Percentiles rank a stretch among this genome's conserved stretches.
phyloP scores from a whole-genome alignment of 1,284 basidiomycete genomes.

The Pyrrhoderma lamaoense region DNA sequence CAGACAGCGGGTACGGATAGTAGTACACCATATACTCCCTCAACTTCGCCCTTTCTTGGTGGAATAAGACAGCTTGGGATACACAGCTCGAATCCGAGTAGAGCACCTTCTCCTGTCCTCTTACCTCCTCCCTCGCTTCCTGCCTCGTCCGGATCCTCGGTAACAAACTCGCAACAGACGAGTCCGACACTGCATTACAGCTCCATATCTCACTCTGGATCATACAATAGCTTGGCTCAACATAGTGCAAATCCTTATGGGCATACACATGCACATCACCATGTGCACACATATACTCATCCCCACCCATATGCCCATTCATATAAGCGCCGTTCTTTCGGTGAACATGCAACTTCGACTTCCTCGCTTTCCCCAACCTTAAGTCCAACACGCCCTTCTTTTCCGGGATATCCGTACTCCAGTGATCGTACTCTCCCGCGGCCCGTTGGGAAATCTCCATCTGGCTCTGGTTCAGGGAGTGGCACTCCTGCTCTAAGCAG shows the following conservation, averaged over 20 bases:
- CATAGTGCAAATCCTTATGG: constrained; percentile 11
- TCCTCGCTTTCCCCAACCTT: constrained; percentile 8
- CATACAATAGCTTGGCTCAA: no score
- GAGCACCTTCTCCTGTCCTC: constrained; percentile 60
- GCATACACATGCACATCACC: constrained; percentile 25
- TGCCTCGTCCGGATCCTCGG: constrained; percentile 14
- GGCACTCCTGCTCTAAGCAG: constrained; percentile 18
- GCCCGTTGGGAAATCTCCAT: constrained; percentile 10
- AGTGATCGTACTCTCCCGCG: constrained; percentile 25
- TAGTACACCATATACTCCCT: constrained; percentile 27
- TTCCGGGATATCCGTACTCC: constrained; percentile 28
- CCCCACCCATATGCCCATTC: constrained; percentile 30
- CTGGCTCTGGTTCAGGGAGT: background rate
- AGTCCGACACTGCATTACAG: constrained; percentile 32
- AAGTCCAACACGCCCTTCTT: constrained; percentile 11
- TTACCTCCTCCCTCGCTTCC: constrained; percentile 42
- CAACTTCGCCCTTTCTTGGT: constrained; percentile 78
- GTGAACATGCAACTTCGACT: constrained; percentile 23
- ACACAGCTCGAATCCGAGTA: constrained; percentile 56
- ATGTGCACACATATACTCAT: constrained; percentile 21
- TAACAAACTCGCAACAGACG: constrained; percentile 21
- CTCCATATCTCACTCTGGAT: constrained; percentile 17
- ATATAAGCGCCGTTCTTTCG: constrained; percentile 28
- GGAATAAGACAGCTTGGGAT: constrained; percentile 71
- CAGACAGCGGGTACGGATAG: background rate